Conservation (phyloP, 2,329 filamentous ascomycete species). For the Monosporascus ibericus region DNA sequence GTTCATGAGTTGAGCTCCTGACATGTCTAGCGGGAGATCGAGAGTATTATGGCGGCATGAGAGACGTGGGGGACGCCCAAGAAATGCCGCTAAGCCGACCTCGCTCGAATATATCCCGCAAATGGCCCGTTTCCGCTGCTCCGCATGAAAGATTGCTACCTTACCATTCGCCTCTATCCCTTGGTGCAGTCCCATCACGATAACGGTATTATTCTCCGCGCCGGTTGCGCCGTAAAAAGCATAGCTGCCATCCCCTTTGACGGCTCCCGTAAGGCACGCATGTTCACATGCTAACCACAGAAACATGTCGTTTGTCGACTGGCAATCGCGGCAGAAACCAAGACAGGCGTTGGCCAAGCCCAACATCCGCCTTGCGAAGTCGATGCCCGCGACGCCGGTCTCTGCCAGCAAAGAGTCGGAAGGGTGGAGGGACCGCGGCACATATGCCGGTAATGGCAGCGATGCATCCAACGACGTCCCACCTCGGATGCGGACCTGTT, state of each 20-base stretch:
- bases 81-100: conserved; percentile 23
- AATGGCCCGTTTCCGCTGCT: conserved; percentile 22
- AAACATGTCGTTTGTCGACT: conserved; percentile 25
- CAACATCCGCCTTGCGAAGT: conserved; percentile 22
- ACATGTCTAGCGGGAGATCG: conserved; percentile 22
- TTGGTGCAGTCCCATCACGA: conserved; percentile 28
- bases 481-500: conserved; percentile 25
- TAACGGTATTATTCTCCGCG: conserved; percentile 21
- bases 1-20: conserved; percentile 19
- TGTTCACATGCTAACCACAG: conserved; percentile 26
- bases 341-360: conserved; percentile 23
- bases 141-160: conserved; percentile 26
- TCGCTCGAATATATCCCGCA: conserved; percentile 22
- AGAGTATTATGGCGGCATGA: conserved; percentile 27
- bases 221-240: conserved; percentile 23
- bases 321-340: conserved; percentile 16
- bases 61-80: conserved; percentile 28
- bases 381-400: conserved; percentile 18
- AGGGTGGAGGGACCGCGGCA: conserved; percentile 18
- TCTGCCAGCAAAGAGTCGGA: conserved; percentile 21
- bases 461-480: conserved; percentile 30
- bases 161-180: conserved; percentile 20
- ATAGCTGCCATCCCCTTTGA: conserved; percentile 25
- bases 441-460: conserved; percentile 23
- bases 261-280: conserved; percentile 11